Base-by-base conservation (phyloP, 2,329 filamentous ascomycete genomes). In the Aspergillus quadrilineatus region DNA sequence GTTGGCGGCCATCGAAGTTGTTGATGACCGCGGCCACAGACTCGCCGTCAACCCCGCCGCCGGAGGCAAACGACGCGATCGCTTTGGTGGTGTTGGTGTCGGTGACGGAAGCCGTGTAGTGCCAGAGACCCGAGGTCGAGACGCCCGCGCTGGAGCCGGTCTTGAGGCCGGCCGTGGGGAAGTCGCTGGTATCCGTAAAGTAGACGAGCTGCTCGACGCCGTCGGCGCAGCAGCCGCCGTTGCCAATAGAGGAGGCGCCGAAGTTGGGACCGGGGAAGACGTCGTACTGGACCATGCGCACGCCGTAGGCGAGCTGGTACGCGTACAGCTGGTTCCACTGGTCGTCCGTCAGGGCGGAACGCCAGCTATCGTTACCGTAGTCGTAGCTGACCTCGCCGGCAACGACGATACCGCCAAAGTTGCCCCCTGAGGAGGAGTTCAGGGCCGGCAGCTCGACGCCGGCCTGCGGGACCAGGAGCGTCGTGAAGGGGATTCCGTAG, bases 261-360 rank as follows among this genome's bases (percentile, higher is more conserved):
- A 78, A 82, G 8, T 78, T 75, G 12, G 78, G 67, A 6, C 76
- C 77, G 5, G 84, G 84, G 61, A 78, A 85, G 5, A 80, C 81
- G 64, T 85, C 82, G 17, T 84, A 71, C 47, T 84, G 80, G 30
- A 86, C 82, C 81, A 86, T 83, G 29, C 84, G 78, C 10, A 84
- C 80, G 17, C 82, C 81, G 60, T 85, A 87, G 28, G 71, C 71
- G 2, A 75, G 75, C 68, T 87, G 84, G 62, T 87, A 87, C 47
- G 76, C 74, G 62, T 82, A 84, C 2, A 87, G 67, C 47, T 77
- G 65, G 30, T 79, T 75, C 82, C 80, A 85, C 73, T 87, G 84
- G 42, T 75, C 77, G 5, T 75, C 65, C 8, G 82, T 85, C 56
- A 87, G 67, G 34, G 82, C 82, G 64, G 80, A 84, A 54, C 74